Base-by-base conservation (phyloP, 768 basidiomycete genomes). In the Rhodocollybia butyracea region DNA sequence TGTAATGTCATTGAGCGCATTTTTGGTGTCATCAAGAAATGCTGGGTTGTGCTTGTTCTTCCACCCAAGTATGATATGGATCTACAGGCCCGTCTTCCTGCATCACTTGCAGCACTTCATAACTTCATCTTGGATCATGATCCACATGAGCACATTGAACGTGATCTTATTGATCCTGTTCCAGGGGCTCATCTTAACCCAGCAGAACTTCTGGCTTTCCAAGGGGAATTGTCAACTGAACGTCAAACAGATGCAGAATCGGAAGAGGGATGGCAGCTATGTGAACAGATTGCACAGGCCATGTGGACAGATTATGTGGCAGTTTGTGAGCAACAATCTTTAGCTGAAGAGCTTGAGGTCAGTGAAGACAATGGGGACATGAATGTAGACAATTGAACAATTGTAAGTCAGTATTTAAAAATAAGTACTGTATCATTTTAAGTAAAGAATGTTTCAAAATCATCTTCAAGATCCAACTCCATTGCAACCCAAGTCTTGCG, bases 81-180 rank as follows among this genome's bases (percentile, higher is more conserved):
- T 6, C 56, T 50, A 10, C 63, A 68, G 46, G 61, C 62, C 1
- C 36, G 51, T 2, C 47, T 68, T 26, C 43, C 54, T 22, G 36
- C 42, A 17, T 58, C 63, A 6, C 47, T 64, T 30, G 41, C 45
- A 19, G 58, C 46, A 0, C 39, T 68, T 1, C 61, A 65, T 54
- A 67, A 68, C 55, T 63, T 68, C 42, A 64, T 64, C 32, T 29
- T 46, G 2, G 54, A 32, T 0, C 57, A 66, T 51, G 65, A 68
- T 46, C 60, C 56, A 3, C 32, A 8, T 42, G 3, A 43, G 21
- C 22, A 43, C n/a, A 43, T 43, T n/a, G 11, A 7, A 11, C 8
- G 8, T 43, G 15, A 43, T n/a, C 10, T 43, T 11, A 11, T 11
- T n/a, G 42, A 43, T 43, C 42, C 22, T 10, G 21, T 43, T 43